Base-by-base conservation (phyloP, 1,284 basidiomycete genomes). In the Malassezia nana region DNA sequence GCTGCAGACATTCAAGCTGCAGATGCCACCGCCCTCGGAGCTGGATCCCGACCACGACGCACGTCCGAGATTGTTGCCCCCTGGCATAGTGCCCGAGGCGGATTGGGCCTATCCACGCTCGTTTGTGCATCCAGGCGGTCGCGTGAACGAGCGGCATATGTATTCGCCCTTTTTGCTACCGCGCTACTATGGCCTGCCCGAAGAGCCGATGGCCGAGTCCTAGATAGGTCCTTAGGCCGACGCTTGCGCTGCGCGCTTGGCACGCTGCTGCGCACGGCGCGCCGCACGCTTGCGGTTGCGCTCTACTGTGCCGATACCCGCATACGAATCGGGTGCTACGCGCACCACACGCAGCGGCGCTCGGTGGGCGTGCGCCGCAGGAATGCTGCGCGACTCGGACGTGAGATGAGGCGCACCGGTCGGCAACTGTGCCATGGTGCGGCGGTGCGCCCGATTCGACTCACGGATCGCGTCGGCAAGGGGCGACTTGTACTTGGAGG, bases 1-100 rank as follows among this genome's bases (percentile, higher is more conserved):
- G 57, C 43, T 72, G 46, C 69, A 72, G 46, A 67, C 66, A 16
- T 63, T 65, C 55, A 72, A 72, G 58, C 42, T 72, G 46, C 59
- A 53, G 2, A 55, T 72, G 32, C 69, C 67, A 4, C 45, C 46
- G 43, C 15, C 13, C 4, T 55, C 54, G 9, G 53, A n/a, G 24
- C 7, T 65, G 46, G 47, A 62, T 33, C 64, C 64, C 29, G 63
- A 68, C 43, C 40, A 22, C 6, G 63, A 70, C 47, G 55, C 57
- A 25, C 50, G 57, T 13, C 50, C 51, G 7, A n/a, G 18, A 13
- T 15, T 8, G 5, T 7, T 52, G 26, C 28, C 26, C 9, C 7
- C 16, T n/a, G 18, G 18, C 9, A 13, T 10, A 20, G 4, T 16
- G 20, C 42, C 42, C 13, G 22, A 10, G 8, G 50, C 33, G 16